These are phyloP conservation scores for Polyrhizophydium stewartii DNA, from an alignment of 371 early-diverging fungal species.

Conservation along the genomic window DNA sequence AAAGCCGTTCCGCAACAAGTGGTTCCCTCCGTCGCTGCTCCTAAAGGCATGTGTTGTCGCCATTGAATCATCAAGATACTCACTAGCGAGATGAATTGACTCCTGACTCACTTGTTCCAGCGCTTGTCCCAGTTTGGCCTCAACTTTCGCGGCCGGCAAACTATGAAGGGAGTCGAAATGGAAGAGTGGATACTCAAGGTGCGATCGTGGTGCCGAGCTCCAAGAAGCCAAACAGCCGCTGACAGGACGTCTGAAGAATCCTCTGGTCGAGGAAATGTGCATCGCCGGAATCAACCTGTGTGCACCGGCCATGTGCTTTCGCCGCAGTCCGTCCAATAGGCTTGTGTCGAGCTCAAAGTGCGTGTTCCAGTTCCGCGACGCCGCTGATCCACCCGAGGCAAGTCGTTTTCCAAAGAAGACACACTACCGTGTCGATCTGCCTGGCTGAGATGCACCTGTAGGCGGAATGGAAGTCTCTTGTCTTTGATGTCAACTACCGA, in stretches of 20 bases:
- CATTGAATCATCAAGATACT: not conserved
- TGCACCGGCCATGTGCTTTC: conserved; percentile 14
- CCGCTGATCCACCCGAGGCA: conserved; percentile 2
- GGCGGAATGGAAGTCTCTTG: conserved; percentile 28
- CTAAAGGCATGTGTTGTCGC: conserved; percentile 23
- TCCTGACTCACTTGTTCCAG: conserved; percentile 7
- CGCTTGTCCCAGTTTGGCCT: conserved; percentile 34
- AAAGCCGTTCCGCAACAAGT: conserved; percentile 13
- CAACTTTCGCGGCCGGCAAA: conserved; percentile 37
- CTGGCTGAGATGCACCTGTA: conserved; percentile 1
- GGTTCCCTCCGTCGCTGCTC: conserved; percentile 29
- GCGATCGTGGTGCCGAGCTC: too few species aligned
- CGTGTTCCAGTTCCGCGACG: conserved; percentile 25
- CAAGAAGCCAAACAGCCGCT: too few species aligned
- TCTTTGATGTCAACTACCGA: conserved; percentile 34
- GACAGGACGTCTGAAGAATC: too few species aligned
- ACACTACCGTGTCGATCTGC: not conserved
- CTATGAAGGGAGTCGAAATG: conserved; percentile 33
- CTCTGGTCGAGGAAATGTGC: conserved; percentile 28
- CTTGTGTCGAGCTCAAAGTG: conserved; percentile 27
- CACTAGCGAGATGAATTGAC: not conserved
- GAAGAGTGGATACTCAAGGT: conserved; percentile 40
- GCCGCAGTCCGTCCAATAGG: conserved; percentile 29
- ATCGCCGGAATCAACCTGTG: conserved; percentile 31
- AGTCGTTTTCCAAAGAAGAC: conserved; percentile 3